Evolutionary conservation across 2,329 filamentous ascomycete species (phyloP).

Genomic region (Cladosporium colombiae): DNA sequence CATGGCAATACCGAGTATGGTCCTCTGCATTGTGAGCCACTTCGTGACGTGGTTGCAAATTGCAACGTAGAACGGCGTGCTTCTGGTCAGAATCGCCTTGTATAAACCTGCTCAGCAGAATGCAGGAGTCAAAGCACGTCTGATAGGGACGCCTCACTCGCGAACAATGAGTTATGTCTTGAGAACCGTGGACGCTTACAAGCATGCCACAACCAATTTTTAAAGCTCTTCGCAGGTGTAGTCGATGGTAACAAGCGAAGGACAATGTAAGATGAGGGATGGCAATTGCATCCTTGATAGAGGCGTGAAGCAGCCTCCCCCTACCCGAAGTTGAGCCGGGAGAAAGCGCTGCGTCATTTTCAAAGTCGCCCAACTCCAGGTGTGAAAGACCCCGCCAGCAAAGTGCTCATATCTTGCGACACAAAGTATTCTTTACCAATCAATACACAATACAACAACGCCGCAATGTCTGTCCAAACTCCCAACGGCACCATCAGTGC

Average conservation of each 20-base stretch:
- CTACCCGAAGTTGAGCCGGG: background rate
- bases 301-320: background rate
- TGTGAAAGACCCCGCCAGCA: constrained; percentile 1
- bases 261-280: background rate
- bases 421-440: background rate
- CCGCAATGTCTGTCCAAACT: constrained; percentile 16
- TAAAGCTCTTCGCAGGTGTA: background rate
- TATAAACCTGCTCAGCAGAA: background rate
- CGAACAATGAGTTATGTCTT: background rate
- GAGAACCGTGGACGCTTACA: background rate
- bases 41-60: background rate
- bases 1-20: background rate
- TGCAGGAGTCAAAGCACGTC: background rate
- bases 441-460: background rate
- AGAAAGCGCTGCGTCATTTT: constrained; percentile 15
- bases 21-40: background rate
- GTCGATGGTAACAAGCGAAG: background rate
- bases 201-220: background rate
- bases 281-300: background rate
- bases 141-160: background rate
- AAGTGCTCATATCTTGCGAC: constrained; percentile 3
- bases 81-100: background rate
- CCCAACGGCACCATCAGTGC: constrained; percentile 36
- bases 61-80: background rate
- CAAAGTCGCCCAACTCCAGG: background rate